phyloP scores from a whole-genome alignment of 1,284 basidiomycete species.

The Microbotryum lychnidis-dioicae region DNA sequence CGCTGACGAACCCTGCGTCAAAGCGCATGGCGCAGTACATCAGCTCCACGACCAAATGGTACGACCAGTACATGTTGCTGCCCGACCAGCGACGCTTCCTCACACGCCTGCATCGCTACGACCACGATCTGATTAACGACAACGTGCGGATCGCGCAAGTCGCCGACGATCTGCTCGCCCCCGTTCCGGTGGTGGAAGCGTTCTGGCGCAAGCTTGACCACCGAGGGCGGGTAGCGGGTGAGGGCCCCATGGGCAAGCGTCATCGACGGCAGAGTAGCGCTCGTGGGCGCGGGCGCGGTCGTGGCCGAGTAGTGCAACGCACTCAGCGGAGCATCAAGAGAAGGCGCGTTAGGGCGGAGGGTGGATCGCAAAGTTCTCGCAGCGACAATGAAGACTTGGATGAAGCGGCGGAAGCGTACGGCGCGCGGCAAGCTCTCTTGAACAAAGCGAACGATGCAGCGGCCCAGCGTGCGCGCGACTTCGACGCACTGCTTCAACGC shows the following conservation, averaged over 20 bases:
- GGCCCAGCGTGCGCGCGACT: conserved; percentile 50
- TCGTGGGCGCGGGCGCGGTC: too few species aligned
- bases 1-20: too few species aligned
- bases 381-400: neutral
- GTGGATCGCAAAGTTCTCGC: neutral
- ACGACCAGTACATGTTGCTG: conserved; percentile 21
- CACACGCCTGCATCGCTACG: neutral
- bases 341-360: neutral
- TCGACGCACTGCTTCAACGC: conserved; percentile 52
- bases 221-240: conserved; percentile 5
- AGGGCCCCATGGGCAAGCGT: neutral
- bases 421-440: conserved; percentile 35
- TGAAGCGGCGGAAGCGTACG: neutral
- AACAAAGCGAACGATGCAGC: conserved; percentile 37
- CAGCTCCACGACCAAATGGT: conserved; percentile 12
- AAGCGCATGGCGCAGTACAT: neutral
- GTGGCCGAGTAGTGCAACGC: too few species aligned
- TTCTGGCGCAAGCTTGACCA: conserved; percentile 44
- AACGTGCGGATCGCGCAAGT: conserved; percentile 19
- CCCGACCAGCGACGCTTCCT: conserved; percentile 17
- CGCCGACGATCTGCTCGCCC: conserved; percentile 51
- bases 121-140: neutral
- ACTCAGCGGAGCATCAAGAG: neutral
- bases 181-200: conserved; percentile 44
- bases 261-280: too few species aligned